These are phyloP conservation scores for Musa beccarii DNA, from an alignment of 176 grass and related monocot species.

Conservation along the genomic window DNA sequence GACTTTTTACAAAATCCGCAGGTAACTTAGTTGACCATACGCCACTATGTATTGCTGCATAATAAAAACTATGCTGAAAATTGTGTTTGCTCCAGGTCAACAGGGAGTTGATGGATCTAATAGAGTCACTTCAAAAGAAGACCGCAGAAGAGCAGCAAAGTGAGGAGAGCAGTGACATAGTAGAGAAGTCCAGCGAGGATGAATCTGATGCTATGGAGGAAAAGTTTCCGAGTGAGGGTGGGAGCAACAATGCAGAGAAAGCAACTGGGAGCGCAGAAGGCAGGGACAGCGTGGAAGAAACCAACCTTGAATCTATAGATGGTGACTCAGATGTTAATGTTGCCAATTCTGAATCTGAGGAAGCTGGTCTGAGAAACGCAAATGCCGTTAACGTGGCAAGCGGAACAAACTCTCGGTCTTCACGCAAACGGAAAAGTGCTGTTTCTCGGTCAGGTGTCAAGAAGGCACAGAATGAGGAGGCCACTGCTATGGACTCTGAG, in stretches of 20 bases:
- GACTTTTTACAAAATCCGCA: slow-evolving; percentile 83
- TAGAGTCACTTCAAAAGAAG: slow-evolving; percentile 39
- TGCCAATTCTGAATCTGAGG: slow-evolving; percentile 8
- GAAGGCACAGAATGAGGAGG: neutral
- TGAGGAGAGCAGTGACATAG: slow-evolving; percentile 15
- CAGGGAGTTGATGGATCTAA: slow-evolving; percentile 71
- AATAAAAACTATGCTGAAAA: neutral
- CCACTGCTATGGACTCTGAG: neutral
- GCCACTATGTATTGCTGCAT: neutral
- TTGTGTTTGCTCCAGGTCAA: slow-evolving; percentile 50
- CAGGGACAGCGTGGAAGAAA: slow-evolving; percentile 15
- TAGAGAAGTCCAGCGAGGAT: slow-evolving; percentile 22
- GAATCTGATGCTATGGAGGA: slow-evolving; percentile 10
- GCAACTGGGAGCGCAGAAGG: neutral
- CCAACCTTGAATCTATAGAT: neutral
- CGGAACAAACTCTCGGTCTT: neutral
- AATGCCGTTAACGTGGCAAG: neutral
- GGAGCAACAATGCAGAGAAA: neutral
- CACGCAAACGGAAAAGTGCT: neutral
- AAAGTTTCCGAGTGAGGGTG: slow-evolving; percentile 13
- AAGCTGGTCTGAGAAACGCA: neutral
- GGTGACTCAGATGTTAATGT: slow-evolving; percentile 19
- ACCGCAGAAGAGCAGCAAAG: slow-evolving; percentile 25
- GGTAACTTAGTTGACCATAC: slow-evolving; percentile 25
- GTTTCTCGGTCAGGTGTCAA: neutral